Evolutionary conservation across 768 basidiomycete genomes (phyloP).

Genomic region (Tulasnella sp.): DNA sequence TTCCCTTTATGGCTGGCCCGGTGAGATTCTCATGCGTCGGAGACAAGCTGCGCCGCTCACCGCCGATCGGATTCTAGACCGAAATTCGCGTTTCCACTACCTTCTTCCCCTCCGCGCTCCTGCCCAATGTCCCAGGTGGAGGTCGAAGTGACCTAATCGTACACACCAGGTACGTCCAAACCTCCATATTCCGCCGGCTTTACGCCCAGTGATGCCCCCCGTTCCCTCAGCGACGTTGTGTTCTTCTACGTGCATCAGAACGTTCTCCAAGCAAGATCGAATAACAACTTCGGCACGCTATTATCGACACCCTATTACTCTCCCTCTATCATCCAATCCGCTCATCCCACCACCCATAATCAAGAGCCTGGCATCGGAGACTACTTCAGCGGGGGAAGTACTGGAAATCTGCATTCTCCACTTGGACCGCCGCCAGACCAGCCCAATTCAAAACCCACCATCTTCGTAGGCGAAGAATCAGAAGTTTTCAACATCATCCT

Average conservation of each 20-base stretch:
- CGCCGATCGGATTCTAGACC: neutral
- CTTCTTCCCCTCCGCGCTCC: neutral
- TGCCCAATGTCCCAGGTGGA: neutral
- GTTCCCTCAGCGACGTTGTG: slow-evolving; percentile 46
- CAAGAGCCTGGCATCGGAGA: neutral
- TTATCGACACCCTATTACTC: neutral
- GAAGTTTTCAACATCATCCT: slow-evolving; percentile 23
- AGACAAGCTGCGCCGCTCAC: neutral
- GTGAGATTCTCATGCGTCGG: neutral
- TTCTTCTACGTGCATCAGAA: slow-evolving; percentile 75
- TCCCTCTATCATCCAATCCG: slow-evolving; percentile 27
- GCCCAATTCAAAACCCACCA: neutral
- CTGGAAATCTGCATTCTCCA: neutral
- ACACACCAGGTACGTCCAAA: neutral
- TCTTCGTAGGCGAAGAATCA: slow-evolving; percentile 51
- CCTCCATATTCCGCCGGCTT: no score
- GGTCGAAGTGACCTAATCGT: neutral
- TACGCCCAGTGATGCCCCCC: neutral
- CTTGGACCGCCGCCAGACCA: neutral
- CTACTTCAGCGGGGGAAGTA: neutral
- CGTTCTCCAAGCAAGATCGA: slow-evolving; percentile 50
- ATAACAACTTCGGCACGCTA: slow-evolving; percentile 50
- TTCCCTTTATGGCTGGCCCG: neutral
- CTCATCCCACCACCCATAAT: slow-evolving; percentile 8
- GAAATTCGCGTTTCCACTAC: neutral